Conservation (phyloP, 176 grass and related monocot genomes). For the Triticum dicoccoides region DNA sequence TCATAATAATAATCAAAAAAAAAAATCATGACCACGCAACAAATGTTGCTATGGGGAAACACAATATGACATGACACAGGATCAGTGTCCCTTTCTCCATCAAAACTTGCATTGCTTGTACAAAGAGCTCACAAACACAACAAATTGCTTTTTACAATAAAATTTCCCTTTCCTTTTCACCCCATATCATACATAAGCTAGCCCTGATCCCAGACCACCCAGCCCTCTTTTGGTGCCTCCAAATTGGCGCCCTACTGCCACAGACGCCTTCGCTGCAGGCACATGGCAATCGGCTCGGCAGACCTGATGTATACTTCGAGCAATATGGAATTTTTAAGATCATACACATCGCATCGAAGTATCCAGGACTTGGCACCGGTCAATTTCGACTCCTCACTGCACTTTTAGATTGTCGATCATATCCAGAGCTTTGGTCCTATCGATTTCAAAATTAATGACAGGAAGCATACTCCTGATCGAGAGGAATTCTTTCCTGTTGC, state of each 20-base stretch:
- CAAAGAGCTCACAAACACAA: constrained; percentile 47
- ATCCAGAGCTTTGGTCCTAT: constrained; percentile 82
- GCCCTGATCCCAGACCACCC: constrained; percentile 17
- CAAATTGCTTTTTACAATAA: constrained; percentile 46
- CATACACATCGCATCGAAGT: background rate
- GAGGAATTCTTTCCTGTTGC: constrained; percentile 61
- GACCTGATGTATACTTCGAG: constrained; percentile 14
- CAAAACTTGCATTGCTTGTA: constrained; percentile 60
- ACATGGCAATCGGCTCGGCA: background rate
- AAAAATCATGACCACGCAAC: background rate
- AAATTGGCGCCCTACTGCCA: background rate
- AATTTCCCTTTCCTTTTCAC: constrained; percentile 13
- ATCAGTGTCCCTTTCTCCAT: background rate
- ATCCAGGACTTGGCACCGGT: background rate
- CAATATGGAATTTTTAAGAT: constrained; percentile 27
- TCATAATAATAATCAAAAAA: background rate
- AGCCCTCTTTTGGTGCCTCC: background rate
- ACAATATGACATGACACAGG: background rate
- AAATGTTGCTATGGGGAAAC: background rate
- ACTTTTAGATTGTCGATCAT: constrained; percentile 75
- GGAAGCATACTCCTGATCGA: constrained; percentile 70
- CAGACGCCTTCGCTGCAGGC: background rate
- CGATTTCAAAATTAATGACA: constrained; percentile 78
- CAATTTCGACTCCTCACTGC: constrained; percentile 25
- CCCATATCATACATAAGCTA: constrained; percentile 47